A percentile compares a stretch with the other conserved stretches of the same genome.
Conservation (phyloP, 2,329 filamentous ascomycete genomes). For the Epicoccum sorghinum region DNA sequence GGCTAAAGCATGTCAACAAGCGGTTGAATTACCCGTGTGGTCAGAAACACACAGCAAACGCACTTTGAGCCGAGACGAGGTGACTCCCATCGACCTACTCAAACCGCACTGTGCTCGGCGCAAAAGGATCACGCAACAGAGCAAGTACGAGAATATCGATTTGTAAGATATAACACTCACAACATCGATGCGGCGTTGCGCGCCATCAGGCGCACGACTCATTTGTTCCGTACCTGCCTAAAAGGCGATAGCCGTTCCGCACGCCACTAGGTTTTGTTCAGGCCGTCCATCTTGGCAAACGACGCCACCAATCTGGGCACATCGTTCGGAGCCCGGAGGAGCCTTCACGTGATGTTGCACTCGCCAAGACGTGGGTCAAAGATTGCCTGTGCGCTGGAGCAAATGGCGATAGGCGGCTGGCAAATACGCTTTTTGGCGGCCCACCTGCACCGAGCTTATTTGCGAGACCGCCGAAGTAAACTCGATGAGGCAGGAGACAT, state of each 20-base stretch:
- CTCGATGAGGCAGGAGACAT: constrained; percentile 31
- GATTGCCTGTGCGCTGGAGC: constrained; percentile 20
- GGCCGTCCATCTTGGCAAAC: constrained; percentile 6
- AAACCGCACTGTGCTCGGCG: not conserved
- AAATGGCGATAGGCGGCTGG: constrained; percentile 25
- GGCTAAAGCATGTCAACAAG: too few relatives aligned
- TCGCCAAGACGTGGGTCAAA: constrained; percentile 25
- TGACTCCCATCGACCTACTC: constrained; percentile 1
- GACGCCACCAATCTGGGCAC: constrained; percentile 23
- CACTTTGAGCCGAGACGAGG: constrained; percentile 2
- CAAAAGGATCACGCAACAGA: constrained; percentile 3
- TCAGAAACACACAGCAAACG: not conserved
- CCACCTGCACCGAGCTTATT: constrained; percentile 34
- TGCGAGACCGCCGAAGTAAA: constrained; percentile 22
- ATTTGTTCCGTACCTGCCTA: constrained; percentile 11
- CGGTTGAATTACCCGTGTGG: too few relatives aligned
- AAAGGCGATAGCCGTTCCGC: constrained; percentile 7
- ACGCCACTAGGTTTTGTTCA: constrained; percentile 10
- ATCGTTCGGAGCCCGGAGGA: not conserved
- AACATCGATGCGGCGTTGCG: constrained; percentile 7
- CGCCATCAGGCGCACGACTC: constrained; percentile 12
- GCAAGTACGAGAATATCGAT: constrained; percentile 10
- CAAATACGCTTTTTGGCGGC: constrained; percentile 32
- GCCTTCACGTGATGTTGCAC: constrained; percentile 11
- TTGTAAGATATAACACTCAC: constrained; percentile 13